Base-by-base conservation (phyloP, 768 basidiomycete species). In the Clathrus columnatus region DNA sequence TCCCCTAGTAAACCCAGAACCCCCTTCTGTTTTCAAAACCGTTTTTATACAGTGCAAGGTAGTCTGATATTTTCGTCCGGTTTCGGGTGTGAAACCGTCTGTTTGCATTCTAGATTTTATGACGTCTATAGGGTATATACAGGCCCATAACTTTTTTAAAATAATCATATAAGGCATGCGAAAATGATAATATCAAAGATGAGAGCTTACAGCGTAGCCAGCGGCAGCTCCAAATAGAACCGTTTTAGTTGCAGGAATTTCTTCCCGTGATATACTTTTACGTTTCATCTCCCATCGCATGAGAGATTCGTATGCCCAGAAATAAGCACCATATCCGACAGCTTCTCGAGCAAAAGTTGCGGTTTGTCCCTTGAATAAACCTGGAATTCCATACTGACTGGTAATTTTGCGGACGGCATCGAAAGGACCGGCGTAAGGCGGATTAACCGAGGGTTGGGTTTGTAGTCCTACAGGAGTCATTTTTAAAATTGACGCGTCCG, bases 61-160 rank as follows among this genome's bases (percentile, higher is more conserved):
- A 16, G 87, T 87, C 27, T 75, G 76, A 69, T 96, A 97, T 65
- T 89, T 90, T 61, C 85, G 85, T 26, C 86, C 85, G 43, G 82
- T 84, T 16, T 83, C 73, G 2, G 82, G 70, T 10, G 81, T 75
- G 68, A 93, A 92, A 0, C 85, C 88, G 64, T 97, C 95, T 0
- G 94, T 96, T 70, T 98, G 95, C 77, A 97, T 87, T 51, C 92
- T 82, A 24, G 91, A 91, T 67, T 98, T 98, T 65, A 97, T 83
- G 80, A 96, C 90, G 69, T 96, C 93, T 68, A 94, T 86, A 16
- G 92, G 93, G 73, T 95, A 95, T 73, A 92, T 93, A 8, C 91
- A 73, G n/a, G 81, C 84, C 90, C 90, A 92, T 26, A 92, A 75
- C 88, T 91, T 56, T 29, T 51, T 26, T 2, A 41, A 60, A 27